Evolutionary conservation across 768 basidiomycete genomes (phyloP).

Genomic region (Rhodotorula toruloides): DNA sequence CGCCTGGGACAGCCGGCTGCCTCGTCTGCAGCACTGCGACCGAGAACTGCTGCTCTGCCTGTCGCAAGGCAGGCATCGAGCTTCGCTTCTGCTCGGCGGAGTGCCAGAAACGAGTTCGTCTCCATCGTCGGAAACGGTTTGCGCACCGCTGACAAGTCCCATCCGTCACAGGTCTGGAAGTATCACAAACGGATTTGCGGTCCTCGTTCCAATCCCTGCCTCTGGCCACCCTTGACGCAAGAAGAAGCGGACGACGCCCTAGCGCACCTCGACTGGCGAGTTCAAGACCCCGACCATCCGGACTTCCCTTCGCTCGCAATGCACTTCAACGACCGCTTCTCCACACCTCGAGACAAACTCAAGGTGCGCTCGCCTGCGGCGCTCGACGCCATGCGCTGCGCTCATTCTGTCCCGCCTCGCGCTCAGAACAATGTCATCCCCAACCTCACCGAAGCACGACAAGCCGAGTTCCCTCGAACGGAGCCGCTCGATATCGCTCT

Average conservation of each 20-base stretch:
- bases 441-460: no score
- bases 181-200: conserved; percentile 5
- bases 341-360: no score
- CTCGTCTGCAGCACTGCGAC: neutral
- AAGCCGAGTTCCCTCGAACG: no score
- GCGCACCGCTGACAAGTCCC: neutral
- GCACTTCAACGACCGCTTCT: neutral
- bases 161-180: neutral
- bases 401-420: no score
- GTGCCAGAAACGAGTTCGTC: neutral
- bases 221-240: neutral
- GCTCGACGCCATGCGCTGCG: no score
- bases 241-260: neutral
- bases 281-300: fast-evolving
- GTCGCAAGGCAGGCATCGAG: neutral
- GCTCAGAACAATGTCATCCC: no score
- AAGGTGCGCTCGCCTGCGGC: no score
- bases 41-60: neutral
- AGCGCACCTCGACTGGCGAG: neutral
- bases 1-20: no score
- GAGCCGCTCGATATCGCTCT: no score
- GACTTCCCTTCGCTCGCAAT: neutral
- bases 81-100: neutral
- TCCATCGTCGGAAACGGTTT: neutral
- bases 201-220: neutral